A percentile compares a stretch with the other conserved stretches of the same genome.
These are phyloP conservation scores for Tetracladium maxilliforme DNA, from an alignment of 2,329 filamentous ascomycete genomes.

Conservation along the genomic window DNA sequence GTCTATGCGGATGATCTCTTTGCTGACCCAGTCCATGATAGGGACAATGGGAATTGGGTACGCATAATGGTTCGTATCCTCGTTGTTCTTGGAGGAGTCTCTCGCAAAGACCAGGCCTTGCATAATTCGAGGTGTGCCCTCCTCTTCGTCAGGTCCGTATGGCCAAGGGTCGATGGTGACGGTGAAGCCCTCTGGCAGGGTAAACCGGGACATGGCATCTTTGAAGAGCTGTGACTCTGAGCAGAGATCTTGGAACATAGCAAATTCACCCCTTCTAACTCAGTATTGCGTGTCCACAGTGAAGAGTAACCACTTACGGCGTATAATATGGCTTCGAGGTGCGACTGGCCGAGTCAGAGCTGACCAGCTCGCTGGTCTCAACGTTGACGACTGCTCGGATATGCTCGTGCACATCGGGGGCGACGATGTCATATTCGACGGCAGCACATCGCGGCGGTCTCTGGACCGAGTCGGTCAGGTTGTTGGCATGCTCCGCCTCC, in stretches of 20 bases:
- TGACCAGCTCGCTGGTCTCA: no score
- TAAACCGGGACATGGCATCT: slow-evolving; percentile 31
- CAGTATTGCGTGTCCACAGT: no score
- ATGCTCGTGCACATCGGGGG: no score
- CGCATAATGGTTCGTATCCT: slow-evolving; percentile 32
- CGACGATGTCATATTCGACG: no score
- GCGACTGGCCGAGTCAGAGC: no score
- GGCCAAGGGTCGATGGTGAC: slow-evolving; percentile 51
- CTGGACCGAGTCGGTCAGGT: no score
- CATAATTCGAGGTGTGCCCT: slow-evolving; percentile 10
- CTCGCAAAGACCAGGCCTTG: slow-evolving; percentile 10
- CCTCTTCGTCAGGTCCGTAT: slow-evolving; percentile 25
- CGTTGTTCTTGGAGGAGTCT: slow-evolving; percentile 10
- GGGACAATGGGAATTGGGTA: slow-evolving; percentile 32
- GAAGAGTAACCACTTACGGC: no score
- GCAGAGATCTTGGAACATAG: slow-evolving; percentile 29
- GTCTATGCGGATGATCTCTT: slow-evolving; percentile 34
- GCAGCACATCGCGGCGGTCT: no score
- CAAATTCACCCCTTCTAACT: no score
- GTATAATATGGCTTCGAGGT: no score
- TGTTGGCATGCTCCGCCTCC: slow-evolving; percentile 27
- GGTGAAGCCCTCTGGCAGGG: slow-evolving; percentile 42
- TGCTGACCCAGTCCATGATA: slow-evolving; percentile 29
- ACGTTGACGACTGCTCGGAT: no score
- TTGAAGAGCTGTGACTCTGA: slow-evolving; percentile 35